Conservation (phyloP, 352 stramenopile genomes). For the Elongisporangium anandrum region DNA sequence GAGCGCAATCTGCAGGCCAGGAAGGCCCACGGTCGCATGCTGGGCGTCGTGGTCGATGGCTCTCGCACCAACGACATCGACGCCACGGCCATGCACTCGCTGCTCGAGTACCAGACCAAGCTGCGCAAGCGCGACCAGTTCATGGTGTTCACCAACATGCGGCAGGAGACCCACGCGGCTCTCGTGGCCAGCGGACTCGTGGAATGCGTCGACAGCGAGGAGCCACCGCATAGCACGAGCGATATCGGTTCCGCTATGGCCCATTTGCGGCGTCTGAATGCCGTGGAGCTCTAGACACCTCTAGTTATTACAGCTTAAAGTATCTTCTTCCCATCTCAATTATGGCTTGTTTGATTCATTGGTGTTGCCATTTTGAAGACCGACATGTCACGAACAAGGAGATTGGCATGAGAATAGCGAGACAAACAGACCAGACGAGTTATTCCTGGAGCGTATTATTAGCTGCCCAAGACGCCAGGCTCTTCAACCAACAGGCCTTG, state of each 20-base stretch:
- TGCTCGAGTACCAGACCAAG: constrained; percentile 20
- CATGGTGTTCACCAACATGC: constrained; percentile 20
- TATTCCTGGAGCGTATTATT: neutral
- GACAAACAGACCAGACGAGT: neutral
- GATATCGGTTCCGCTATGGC: constrained; percentile 4
- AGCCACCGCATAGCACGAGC: constrained; percentile 5
- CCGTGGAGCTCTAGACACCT: neutral
- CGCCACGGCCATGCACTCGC: constrained; percentile 16
- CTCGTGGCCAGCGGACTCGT: constrained; percentile 16
- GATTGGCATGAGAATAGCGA: neutral
- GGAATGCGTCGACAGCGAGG: constrained; percentile 1
- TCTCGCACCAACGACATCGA: constrained; percentile 24
- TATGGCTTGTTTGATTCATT: neutral
- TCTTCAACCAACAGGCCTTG: neutral
- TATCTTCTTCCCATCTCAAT: constrained; percentile 1
- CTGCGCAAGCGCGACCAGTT: constrained; percentile 12
- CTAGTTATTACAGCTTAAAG: neutral
- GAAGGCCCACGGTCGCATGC: constrained; percentile 18
- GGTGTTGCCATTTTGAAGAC: no score
- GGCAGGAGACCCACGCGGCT: constrained; percentile 12
- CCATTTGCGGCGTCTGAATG: neutral
- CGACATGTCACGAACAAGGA: neutral
- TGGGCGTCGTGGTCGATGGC: constrained; percentile 26
- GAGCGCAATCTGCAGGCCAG: constrained; percentile 28
- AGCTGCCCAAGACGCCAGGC: neutral